phyloP scores from a whole-genome alignment of 2,329 filamentous ascomycete species.

The Diaporthe sp. region DNA sequence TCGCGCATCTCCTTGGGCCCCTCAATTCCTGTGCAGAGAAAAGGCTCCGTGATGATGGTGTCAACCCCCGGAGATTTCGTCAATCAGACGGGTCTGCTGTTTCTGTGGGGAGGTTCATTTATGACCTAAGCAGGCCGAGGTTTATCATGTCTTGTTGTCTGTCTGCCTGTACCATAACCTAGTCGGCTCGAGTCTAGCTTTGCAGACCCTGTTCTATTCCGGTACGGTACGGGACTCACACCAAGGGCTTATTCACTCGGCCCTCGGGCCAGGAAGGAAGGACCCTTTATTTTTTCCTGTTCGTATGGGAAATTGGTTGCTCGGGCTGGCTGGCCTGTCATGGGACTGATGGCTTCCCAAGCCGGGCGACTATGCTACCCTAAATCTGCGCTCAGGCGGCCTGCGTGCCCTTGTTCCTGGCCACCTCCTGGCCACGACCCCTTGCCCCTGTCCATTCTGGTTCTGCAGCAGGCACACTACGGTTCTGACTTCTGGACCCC shows the following conservation, averaged over 20 bases:
- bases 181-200: not conserved
- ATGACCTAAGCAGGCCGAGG: not conserved
- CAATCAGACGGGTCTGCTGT: not conserved
- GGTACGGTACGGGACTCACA: not conserved
- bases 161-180: not conserved
- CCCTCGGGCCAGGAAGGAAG: slow-evolving; percentile 8
- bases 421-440: slow-evolving; percentile 3
- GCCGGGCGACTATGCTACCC: slow-evolving; percentile 21
- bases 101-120: not conserved
- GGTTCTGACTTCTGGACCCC: slow-evolving; percentile 13
- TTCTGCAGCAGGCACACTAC: slow-evolving; percentile 1
- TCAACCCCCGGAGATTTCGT: slow-evolving; percentile 9
- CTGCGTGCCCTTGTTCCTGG: slow-evolving; percentile 15
- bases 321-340: slow-evolving; percentile 5
- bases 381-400: slow-evolving; percentile 29
- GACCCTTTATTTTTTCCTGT: not conserved
- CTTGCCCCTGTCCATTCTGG: not conserved
- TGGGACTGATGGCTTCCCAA: slow-evolving; percentile 7
- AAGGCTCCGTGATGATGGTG: slow-evolving; percentile 11
- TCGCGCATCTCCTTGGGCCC: slow-evolving; percentile 18
- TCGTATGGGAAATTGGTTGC: slow-evolving; percentile 30
- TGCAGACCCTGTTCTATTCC: not conserved
- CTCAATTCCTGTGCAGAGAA: not conserved
- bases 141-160: not conserved
- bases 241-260: not conserved